Conservation (phyloP, 163 green algal species). For the Volvox carteri region DNA sequence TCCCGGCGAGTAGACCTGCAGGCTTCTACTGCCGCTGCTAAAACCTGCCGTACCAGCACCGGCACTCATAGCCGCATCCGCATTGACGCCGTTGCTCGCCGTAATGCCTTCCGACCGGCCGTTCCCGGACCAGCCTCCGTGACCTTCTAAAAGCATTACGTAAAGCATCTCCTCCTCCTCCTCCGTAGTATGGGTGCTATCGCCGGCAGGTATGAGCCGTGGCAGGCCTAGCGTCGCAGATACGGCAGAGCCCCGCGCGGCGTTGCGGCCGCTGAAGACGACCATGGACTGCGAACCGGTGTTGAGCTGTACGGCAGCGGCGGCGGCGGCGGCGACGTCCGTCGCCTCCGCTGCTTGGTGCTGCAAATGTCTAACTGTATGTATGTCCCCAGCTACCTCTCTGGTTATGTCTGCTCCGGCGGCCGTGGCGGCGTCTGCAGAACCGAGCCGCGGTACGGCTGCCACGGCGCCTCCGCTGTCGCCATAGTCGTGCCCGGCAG, state of each 20-base stretch:
- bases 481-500: too few species aligned
- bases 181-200: not conserved
- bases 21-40: not conserved
- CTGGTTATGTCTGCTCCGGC: too few species aligned
- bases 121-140: not conserved
- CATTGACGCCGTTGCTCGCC: not conserved
- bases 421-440: too few species aligned
- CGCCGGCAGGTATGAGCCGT: not conserved
- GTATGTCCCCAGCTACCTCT: too few species aligned
- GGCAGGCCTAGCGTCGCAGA: constrained; percentile 2
- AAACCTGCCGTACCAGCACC: too few species aligned
- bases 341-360: too few species aligned
- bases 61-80: not conserved
- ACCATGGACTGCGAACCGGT: not conserved
- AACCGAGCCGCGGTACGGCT: too few species aligned
- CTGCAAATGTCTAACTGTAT: too few species aligned
- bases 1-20: not conserved
- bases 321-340: too few species aligned
- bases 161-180: constrained; percentile 19
- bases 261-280: not conserved
- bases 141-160: not conserved
- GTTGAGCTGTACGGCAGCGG: not conserved
- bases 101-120: not conserved
- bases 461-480: too few species aligned
- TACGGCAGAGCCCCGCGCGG: not conserved